phyloP scores from a whole-genome alignment of 208 protist species.

The Wallacemonas sp. region DNA sequence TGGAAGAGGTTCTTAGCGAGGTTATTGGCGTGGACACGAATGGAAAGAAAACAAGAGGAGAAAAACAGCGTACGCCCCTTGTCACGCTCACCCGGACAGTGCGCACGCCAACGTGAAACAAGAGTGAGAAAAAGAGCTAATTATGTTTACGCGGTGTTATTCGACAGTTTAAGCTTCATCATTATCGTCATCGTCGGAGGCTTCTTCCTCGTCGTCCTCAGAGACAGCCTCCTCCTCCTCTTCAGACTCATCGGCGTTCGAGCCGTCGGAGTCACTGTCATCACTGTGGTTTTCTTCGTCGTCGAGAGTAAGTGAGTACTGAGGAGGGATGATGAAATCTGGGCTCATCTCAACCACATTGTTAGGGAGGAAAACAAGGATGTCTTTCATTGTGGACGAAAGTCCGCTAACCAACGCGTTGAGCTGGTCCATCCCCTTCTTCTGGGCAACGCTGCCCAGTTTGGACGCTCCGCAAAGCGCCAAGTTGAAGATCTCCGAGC shows the following conservation, averaged over 20 bases:
- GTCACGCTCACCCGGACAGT: too few species aligned
- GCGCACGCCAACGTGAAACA: background rate
- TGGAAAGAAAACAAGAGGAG: constrained; percentile 17
- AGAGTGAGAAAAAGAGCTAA: background rate
- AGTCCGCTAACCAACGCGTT: constrained; percentile 44
- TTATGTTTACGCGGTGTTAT: constrained; percentile 8
- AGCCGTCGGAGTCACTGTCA: too few species aligned
- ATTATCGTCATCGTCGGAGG: constrained; percentile 33
- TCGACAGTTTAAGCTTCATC: constrained; percentile 23
- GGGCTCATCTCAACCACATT: constrained; percentile 80
- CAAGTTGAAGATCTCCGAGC: constrained; percentile 60
- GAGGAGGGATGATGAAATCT: constrained; percentile 63
- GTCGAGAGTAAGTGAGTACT: constrained; percentile 49
- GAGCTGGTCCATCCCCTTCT: constrained; percentile 43
- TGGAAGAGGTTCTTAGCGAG: too few species aligned
- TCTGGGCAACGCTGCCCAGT: constrained; percentile 24
- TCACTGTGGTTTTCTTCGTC: background rate
- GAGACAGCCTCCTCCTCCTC: constrained; percentile 6
- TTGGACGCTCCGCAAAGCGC: constrained; percentile 44
- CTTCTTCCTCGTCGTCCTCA: constrained; percentile 25
- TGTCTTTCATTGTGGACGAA: constrained; percentile 50
- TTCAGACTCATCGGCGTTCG: too few species aligned
- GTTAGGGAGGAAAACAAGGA: constrained; percentile 72
- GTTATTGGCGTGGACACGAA: too few species aligned
- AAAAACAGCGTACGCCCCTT: too few species aligned